Evolutionary conservation across 1,139 yeast species (phyloP).

Genomic region (Yamadazyma kanchanaburiensis): DNA sequence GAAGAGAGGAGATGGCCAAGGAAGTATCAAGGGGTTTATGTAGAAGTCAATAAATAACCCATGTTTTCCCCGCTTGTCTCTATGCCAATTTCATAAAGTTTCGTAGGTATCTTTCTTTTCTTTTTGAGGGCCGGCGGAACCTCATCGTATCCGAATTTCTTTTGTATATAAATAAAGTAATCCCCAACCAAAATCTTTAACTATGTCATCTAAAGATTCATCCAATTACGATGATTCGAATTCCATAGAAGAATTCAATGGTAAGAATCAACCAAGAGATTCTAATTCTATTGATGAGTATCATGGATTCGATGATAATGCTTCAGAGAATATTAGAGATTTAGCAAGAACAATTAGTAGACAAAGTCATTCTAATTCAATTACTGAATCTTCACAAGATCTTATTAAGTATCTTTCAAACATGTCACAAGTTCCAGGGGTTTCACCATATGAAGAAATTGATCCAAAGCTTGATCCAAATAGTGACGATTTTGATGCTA

Average conservation of each 20-base stretch:
- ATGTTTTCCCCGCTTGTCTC: too few relatives aligned
- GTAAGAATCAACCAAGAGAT: constrained; percentile 3
- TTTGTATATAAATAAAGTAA: neutral
- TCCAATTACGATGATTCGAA: constrained; percentile 10
- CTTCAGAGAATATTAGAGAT: constrained; percentile 24
- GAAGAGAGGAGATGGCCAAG: too few relatives aligned
- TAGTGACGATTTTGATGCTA: constrained; percentile 54
- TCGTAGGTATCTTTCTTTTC: too few relatives aligned
- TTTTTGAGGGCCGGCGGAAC: too few relatives aligned
- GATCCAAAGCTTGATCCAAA: constrained; percentile 26
- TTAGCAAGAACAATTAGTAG: constrained; percentile 33
- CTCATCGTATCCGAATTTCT: too few relatives aligned
- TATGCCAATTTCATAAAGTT: too few relatives aligned
- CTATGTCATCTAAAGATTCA: constrained; percentile 6
- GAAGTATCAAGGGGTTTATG: too few relatives aligned
- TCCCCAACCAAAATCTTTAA: too few relatives aligned
- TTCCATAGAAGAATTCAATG: constrained; percentile 10
- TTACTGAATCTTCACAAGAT: constrained; percentile 33
- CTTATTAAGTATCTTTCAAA: constrained; percentile 50
- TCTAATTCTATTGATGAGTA: constrained; percentile 22
- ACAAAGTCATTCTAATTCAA: constrained; percentile 16
- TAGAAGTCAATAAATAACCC: too few relatives aligned
- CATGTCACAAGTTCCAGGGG: constrained; percentile 55
- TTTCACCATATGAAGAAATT: constrained; percentile 25
- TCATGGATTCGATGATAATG: constrained; percentile 25